These are phyloP conservation scores for Dittrichia graveolens DNA, from an alignment of 129 eudicot species.

Conservation along the genomic window DNA sequence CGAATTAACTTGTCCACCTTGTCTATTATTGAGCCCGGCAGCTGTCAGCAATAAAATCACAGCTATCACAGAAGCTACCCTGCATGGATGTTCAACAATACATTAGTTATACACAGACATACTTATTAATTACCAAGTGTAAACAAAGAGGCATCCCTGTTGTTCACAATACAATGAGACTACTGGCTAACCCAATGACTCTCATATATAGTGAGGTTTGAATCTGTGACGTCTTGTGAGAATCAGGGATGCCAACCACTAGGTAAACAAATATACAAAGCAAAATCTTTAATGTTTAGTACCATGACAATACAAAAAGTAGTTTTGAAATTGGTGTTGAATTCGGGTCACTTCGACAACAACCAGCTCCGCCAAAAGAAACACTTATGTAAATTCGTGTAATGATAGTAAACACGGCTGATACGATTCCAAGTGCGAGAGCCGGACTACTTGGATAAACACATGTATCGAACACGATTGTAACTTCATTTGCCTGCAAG, in stretches of 20 bases:
- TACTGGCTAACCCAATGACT: too few relatives aligned
- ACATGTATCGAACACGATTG: conserved; percentile 10
- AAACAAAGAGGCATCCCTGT: background rate
- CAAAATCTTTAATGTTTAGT: background rate
- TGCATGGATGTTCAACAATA: conserved; percentile 6
- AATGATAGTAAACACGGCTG: conserved; percentile 20
- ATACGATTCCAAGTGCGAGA: conserved; percentile 25
- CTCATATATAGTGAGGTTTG: too few relatives aligned
- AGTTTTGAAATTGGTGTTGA: conserved; percentile 17
- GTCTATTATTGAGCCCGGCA: conserved; percentile 6
- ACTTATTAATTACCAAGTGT: background rate
- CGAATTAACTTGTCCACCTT: conserved; percentile 1
- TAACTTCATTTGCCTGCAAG: conserved; percentile 23
- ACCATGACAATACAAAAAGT: conserved; percentile 28
- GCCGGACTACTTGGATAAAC: conserved; percentile 39
- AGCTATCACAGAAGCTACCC: conserved; percentile 29
- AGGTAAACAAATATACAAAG: background rate
- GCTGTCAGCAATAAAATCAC: conserved; percentile 26
- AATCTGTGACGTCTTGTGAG: too few relatives aligned
- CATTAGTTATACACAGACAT: background rate
- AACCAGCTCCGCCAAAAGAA: conserved; percentile 22
- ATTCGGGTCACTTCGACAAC: conserved; percentile 20
- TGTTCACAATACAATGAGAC: too few relatives aligned
- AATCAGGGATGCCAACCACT: too few relatives aligned
- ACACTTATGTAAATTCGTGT: conserved; percentile 28